phyloP scores from a whole-genome alignment of 2,329 filamentous ascomycete species.

The Alternaria brassicicola region DNA sequence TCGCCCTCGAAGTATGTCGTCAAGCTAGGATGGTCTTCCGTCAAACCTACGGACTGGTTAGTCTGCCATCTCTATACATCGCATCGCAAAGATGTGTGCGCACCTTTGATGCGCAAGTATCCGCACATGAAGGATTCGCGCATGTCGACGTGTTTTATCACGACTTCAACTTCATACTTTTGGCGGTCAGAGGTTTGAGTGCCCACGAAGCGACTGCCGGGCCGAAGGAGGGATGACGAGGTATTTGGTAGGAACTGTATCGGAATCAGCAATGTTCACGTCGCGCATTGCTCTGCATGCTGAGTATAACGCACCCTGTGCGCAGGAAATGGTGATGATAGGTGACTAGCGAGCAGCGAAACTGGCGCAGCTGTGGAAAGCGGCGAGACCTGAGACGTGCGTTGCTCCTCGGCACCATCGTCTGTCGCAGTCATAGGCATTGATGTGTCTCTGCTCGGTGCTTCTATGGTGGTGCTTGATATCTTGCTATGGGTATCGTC shows the following conservation, averaged over 20 bases:
- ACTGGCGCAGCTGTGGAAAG: slow-evolving; percentile 36
- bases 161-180: slow-evolving; percentile 93
- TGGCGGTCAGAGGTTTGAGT: slow-evolving; percentile 93
- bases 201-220: slow-evolving; percentile 86
- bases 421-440: slow-evolving; percentile 47
- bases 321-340: slow-evolving; percentile 42
- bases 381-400: slow-evolving; percentile 41
- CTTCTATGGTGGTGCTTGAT: slow-evolving; percentile 41
- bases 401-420: slow-evolving; percentile 45
- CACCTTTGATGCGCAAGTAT: slow-evolving; percentile 94
- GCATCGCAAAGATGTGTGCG: slow-evolving; percentile 21
- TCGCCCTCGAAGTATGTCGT: slow-evolving; percentile 99
- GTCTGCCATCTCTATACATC: background rate
- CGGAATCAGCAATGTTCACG: slow-evolving; percentile 24
- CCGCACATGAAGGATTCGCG: slow-evolving; percentile 92
- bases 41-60: slow-evolving; percentile 68
- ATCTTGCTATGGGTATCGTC: slow-evolving; percentile 38
- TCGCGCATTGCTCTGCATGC: background rate
- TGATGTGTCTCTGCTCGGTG: slow-evolving; percentile 45
- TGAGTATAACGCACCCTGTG: slow-evolving; percentile 39
- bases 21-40: slow-evolving; percentile 93
- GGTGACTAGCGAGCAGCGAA: slow-evolving; percentile 33
- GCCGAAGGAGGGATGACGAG: slow-evolving; percentile 84
- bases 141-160: slow-evolving; percentile 96
- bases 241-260: slow-evolving; percentile 73